Evolutionary conservation across 257 asterid genomes (phyloP).

Genomic region (Perilla frutescens): DNA sequence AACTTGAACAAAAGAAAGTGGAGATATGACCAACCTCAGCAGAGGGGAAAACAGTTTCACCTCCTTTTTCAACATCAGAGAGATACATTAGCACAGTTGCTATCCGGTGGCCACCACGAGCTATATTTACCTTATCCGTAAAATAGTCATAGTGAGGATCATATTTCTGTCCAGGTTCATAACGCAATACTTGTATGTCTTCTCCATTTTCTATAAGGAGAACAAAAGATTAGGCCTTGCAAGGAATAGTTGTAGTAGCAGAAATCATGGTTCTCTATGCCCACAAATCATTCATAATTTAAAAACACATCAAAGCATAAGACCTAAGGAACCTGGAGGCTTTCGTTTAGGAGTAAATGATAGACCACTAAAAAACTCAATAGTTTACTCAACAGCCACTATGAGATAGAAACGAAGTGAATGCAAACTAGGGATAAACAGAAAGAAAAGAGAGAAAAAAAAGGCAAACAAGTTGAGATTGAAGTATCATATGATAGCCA

Average conservation of each 20-base stretch:
- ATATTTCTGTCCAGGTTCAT: slow-evolving; percentile 94
- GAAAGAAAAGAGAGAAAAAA: neutral
- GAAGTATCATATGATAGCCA: slow-evolving; percentile 1
- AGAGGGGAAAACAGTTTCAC: slow-evolving; percentile 92
- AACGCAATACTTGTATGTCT: slow-evolving; percentile 87
- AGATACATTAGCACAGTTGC: slow-evolving; percentile 98
- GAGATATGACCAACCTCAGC: slow-evolving; percentile 78
- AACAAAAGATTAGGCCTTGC: slow-evolving; percentile 32
- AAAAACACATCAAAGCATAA: neutral
- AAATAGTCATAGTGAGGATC: slow-evolving; percentile 92
- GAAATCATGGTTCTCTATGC: slow-evolving; percentile 16
- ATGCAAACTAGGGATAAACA: neutral
- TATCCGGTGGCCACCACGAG: slow-evolving; percentile 91
- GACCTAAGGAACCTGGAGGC: slow-evolving; percentile 18
- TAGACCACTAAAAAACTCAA: slow-evolving; percentile 21
- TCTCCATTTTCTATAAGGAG: slow-evolving; percentile 80
- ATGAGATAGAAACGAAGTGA: slow-evolving; percentile 8
- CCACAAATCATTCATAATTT: slow-evolving; percentile 13
- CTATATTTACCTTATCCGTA: slow-evolving; percentile 74
- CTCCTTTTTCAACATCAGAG: slow-evolving; percentile 87
- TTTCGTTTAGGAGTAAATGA: slow-evolving; percentile 1
- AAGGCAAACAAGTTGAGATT: slow-evolving; percentile 2
- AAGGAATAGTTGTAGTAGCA: neutral
- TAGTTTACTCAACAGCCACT: neutral
- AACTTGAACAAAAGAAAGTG: slow-evolving; percentile 8